Evolutionary conservation across 2,329 filamentous ascomycete species (phyloP).

Genomic region (Colletotrichum aenigma): DNA sequence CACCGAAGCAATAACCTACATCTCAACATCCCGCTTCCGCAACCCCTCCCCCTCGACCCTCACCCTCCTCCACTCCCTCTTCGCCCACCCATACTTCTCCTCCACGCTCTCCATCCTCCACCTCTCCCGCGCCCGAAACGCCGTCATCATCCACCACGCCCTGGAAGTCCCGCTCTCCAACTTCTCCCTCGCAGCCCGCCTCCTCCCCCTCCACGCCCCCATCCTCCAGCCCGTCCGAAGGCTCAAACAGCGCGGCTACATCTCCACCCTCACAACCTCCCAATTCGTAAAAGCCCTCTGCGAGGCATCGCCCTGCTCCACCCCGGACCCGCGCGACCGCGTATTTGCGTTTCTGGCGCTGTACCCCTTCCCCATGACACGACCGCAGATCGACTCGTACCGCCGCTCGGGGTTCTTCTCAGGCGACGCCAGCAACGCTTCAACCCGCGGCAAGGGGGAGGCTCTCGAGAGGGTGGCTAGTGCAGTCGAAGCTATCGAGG

Average conservation of each 20-base stretch:
- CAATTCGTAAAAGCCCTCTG: background rate
- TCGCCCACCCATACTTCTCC: background rate
- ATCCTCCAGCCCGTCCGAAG: background rate
- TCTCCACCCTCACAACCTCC: background rate
- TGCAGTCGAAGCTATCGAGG: background rate
- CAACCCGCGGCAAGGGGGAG: background rate
- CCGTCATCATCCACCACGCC: background rate
- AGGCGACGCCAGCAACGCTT: background rate
- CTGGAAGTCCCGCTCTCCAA: background rate
- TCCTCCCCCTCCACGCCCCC: background rate
- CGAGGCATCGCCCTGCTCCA: background rate
- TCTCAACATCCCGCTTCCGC: background rate
- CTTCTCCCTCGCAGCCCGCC: background rate
- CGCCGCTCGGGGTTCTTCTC: background rate
- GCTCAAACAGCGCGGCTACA: background rate
- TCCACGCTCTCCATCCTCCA: background rate
- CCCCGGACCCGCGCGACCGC: background rate
- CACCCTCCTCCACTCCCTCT: background rate
- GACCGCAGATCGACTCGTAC: background rate
- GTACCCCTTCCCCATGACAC: background rate
- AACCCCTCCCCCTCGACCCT: background rate
- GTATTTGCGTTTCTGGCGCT: background rate
- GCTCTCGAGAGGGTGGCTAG: background rate
- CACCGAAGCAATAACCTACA: background rate
- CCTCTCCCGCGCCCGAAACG: background rate